These are phyloP conservation scores for Solanum sejunctum DNA, from an alignment of 257 asterid species.

Conservation along the genomic window DNA sequence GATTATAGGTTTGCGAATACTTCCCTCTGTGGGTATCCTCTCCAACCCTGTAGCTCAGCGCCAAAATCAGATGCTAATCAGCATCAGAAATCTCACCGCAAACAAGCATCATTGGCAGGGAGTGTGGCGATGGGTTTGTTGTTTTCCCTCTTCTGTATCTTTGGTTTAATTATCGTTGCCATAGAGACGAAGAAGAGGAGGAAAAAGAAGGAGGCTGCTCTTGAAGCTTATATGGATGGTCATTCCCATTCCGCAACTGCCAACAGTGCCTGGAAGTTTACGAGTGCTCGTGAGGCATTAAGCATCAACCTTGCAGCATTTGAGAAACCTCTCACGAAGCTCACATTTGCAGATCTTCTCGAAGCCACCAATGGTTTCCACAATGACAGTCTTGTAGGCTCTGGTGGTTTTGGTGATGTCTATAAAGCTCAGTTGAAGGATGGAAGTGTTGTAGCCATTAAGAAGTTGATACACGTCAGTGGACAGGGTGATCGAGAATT, in stretches of 20 bases:
- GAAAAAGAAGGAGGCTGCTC: constrained; percentile 66
- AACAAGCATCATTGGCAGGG: constrained; percentile 72
- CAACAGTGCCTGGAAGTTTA: constrained; percentile 52
- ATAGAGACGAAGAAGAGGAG: constrained; percentile 63
- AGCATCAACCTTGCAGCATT: constrained; percentile 71
- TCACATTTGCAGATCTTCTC: constrained; percentile 82
- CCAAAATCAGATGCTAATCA: constrained; percentile 10
- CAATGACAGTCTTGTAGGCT: constrained; percentile 59
- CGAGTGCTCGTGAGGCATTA: constrained; percentile 58
- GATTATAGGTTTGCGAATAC: constrained; percentile 52
- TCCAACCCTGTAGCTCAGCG: constrained; percentile 32
- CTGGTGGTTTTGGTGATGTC: constrained; percentile 95
- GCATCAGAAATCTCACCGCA: constrained; percentile 40
- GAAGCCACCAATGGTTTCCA: constrained; percentile 86
- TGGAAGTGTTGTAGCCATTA: constrained; percentile 76
- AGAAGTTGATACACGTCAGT: constrained; percentile 71
- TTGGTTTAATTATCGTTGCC: constrained; percentile 57
- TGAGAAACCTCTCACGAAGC: constrained; percentile 77
- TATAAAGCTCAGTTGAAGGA: constrained; percentile 80
- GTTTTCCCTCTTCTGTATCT: constrained; percentile 69
- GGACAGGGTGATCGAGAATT: constrained; percentile 93
- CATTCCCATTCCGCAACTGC: constrained; percentile 58
- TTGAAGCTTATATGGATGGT: constrained; percentile 66
- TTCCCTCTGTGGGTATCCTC: constrained; percentile 86
- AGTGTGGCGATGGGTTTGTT: constrained; percentile 78